Evolutionary conservation across 768 basidiomycete genomes (phyloP).

Genomic region (Suillus subaureus): DNA sequence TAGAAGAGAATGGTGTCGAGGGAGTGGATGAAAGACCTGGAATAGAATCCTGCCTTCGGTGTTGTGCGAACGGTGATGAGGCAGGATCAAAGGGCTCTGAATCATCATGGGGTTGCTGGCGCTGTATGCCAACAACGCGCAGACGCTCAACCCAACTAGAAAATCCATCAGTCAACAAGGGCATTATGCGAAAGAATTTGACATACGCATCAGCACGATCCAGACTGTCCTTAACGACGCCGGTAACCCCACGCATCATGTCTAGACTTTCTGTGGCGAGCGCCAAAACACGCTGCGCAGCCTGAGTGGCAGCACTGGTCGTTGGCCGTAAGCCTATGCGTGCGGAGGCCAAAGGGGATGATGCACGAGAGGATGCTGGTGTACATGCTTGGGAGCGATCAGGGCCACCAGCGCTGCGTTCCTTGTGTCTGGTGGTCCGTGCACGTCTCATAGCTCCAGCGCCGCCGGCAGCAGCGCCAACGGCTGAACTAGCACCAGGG

Average conservation of each 20-base stretch:
- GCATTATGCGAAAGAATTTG: slow-evolving; percentile 8
- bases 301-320: slow-evolving; percentile 62
- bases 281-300: slow-evolving; percentile 79
- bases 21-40: slow-evolving; percentile 34
- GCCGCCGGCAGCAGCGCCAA: slow-evolving; percentile 31
- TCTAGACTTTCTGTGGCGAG: slow-evolving; percentile 91
- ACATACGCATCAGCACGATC: slow-evolving; percentile 85
- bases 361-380: slow-evolving; percentile 36
- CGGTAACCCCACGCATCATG: slow-evolving; percentile 89
- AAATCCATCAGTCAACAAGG: neutral
- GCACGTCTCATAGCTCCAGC: slow-evolving; percentile 21
- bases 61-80: slow-evolving; percentile 11
- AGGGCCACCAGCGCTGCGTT: slow-evolving; percentile 41
- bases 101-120: slow-evolving; percentile 39
- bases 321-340: slow-evolving; percentile 31
- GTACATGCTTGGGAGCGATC: slow-evolving; percentile 34
- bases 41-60: slow-evolving; percentile 19
- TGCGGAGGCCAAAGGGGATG: slow-evolving; percentile 33
- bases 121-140: slow-evolving; percentile 74
- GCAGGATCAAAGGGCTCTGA: slow-evolving; percentile 9
- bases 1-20: slow-evolving; percentile 34
- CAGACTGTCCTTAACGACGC: slow-evolving; percentile 83
- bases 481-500: slow-evolving; percentile 39
- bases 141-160: slow-evolving; percentile 82
- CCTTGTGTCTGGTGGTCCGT: slow-evolving; percentile 29